phyloP scores from a whole-genome alignment of 495 filamentous ascomycete species.

The Aspergillus mulundensis region DNA sequence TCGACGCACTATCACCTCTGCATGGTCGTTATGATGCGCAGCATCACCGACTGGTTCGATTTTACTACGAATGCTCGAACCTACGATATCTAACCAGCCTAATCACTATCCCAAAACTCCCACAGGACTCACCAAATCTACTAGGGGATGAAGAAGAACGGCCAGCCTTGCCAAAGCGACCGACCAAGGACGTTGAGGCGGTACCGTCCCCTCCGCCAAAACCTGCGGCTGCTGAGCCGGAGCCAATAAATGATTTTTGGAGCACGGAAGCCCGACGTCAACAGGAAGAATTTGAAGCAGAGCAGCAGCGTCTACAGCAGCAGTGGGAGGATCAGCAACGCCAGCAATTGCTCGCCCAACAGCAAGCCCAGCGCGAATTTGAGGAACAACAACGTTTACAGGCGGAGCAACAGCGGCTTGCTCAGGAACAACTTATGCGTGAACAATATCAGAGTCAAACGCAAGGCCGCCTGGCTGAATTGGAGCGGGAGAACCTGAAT shows the following conservation, averaged over 20 bases:
- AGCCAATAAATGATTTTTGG: conserved; percentile 97
- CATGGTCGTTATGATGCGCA: conserved; percentile 87
- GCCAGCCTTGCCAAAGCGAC: conserved; percentile 78
- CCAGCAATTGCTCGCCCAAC: conserved; percentile 72
- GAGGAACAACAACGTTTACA: conserved; percentile 90
- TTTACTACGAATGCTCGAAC: conserved; percentile 99
- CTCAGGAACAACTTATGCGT: conserved; percentile 81
- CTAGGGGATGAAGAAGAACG: conserved; percentile 77
- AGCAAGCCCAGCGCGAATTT: conserved; percentile 85
- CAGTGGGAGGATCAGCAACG: conserved; percentile 73
- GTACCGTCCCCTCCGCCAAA: conserved; percentile 66
- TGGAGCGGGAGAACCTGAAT: conserved; percentile 92
- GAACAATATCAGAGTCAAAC: conserved; percentile 90
- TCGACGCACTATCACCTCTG: conserved; percentile 89
- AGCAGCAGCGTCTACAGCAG: conserved; percentile 81
- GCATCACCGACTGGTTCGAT: conserved; percentile 91
- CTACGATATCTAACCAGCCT: conserved; percentile 91
- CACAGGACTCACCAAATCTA: conserved; percentile 87
- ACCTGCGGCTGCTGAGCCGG: conserved; percentile 68
- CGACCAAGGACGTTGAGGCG: conserved; percentile 55
- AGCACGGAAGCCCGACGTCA: conserved; percentile 84
- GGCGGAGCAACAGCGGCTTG: conserved; percentile 81
- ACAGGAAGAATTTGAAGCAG: conserved; percentile 89
- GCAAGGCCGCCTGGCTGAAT: conserved; percentile 85
- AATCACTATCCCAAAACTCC: conserved; percentile 93